phyloP scores from a whole-genome alignment of 306 rosid genomes.

The Begonia peltatifolia region DNA sequence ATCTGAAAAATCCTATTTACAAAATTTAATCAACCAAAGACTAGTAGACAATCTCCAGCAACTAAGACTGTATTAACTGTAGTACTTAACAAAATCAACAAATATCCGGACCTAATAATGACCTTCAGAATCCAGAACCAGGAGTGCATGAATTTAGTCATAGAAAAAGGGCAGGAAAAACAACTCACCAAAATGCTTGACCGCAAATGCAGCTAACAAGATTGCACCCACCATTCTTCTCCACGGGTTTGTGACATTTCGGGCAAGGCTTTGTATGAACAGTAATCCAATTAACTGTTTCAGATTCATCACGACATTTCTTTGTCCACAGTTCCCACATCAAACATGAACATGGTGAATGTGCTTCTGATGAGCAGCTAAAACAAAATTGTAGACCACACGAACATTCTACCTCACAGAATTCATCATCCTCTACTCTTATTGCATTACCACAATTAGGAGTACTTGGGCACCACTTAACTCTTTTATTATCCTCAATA shows the following conservation, averaged over 20 bases:
- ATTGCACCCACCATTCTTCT: slow-evolving; percentile 99
- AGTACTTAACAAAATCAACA: too few species aligned
- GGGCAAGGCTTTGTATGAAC: slow-evolving; percentile 94
- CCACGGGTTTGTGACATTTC: slow-evolving; percentile 88
- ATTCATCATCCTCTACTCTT: slow-evolving; percentile 59
- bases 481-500: slow-evolving; percentile 89
- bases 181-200: slow-evolving; percentile 85
- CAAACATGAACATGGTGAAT: slow-evolving; percentile 90
- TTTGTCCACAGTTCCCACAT: slow-evolving; percentile 96
- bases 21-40: too few species aligned
- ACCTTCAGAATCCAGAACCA: neutral
- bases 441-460: slow-evolving; percentile 98
- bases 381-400: slow-evolving; percentile 92
- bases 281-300: slow-evolving; percentile 94
- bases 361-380: slow-evolving; percentile 64
- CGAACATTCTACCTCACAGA: slow-evolving; percentile 88
- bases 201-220: slow-evolving; percentile 94
- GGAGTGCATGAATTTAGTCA: slow-evolving; percentile 2
- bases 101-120: too few species aligned
- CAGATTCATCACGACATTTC: slow-evolving; percentile 96
- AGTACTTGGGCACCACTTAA: slow-evolving; percentile 89
- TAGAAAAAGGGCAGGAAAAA: neutral
- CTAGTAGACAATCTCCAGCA: too few species aligned
- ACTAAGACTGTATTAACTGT: too few species aligned
- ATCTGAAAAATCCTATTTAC: too few species aligned